Conservation (phyloP, 768 basidiomycete species). For the Tylopilus rubrobrunneus region DNA sequence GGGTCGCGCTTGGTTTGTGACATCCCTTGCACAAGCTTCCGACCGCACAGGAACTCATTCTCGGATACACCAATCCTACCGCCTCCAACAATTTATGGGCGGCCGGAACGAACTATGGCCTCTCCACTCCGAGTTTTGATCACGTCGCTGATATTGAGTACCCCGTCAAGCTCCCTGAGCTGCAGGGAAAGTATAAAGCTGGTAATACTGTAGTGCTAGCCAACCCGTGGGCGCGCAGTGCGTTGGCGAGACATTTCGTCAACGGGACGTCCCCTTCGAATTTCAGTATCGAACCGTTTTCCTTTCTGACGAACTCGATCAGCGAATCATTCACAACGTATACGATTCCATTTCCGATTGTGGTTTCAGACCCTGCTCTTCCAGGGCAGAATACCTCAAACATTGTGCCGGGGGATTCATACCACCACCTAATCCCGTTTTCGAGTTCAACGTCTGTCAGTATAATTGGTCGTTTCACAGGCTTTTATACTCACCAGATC, state of each 20-base stretch:
- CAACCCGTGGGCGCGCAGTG: slow-evolving; percentile 23
- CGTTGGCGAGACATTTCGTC: slow-evolving; percentile 35
- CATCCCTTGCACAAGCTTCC: slow-evolving; percentile 28
- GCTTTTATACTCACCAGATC: not conserved
- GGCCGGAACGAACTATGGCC: slow-evolving; percentile 31
- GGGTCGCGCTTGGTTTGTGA: slow-evolving; percentile 37
- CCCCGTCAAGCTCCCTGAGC: slow-evolving; percentile 7
- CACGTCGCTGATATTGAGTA: slow-evolving; percentile 13
- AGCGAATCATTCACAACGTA: slow-evolving; percentile 33
- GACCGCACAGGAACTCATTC: slow-evolving; percentile 24
- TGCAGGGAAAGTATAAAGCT: slow-evolving; percentile 28
- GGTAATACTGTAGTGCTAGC: slow-evolving; percentile 31
- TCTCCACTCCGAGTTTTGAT: slow-evolving; percentile 20
- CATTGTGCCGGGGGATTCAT: slow-evolving; percentile 18
- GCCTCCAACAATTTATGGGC: slow-evolving; percentile 22
- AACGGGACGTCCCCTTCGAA: slow-evolving; percentile 35
- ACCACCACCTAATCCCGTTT: slow-evolving; percentile 31
- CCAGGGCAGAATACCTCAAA: slow-evolving; percentile 24
- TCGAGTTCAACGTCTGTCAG: slow-evolving; percentile 36
- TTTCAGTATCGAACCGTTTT: slow-evolving; percentile 13
- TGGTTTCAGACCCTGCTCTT: slow-evolving; percentile 28
- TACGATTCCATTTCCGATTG: slow-evolving; percentile 39
- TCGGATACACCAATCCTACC: slow-evolving; percentile 25
- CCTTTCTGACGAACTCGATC: not conserved
- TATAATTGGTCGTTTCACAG: not conserved